Conservation (phyloP, 352 stramenopile species). For the Globisporangium alternatum region DNA sequence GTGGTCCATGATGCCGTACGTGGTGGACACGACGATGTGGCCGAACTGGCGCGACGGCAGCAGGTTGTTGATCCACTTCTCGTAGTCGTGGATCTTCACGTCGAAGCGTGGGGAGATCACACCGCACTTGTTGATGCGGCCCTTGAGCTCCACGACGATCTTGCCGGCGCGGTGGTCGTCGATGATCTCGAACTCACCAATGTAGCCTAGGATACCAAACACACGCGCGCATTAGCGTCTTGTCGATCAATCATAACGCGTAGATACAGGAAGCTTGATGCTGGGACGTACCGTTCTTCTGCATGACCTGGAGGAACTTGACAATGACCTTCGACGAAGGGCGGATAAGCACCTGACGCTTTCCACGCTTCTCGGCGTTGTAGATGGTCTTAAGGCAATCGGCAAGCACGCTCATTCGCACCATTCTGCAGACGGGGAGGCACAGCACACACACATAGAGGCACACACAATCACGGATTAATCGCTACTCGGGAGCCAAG, state of each 20-base stretch:
- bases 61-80: constrained; percentile 99
- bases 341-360: constrained; percentile 98
- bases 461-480: constrained; percentile 32
- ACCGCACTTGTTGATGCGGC: constrained; percentile 99
- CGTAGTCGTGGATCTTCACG: constrained; percentile 94
- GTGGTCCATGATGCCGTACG: constrained; percentile 92
- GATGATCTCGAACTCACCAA: constrained; percentile 99
- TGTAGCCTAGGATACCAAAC: constrained; percentile 90
- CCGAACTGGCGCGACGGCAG: constrained; percentile 99
- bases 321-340: constrained; percentile 99
- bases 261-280: neutral
- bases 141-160: constrained; percentile 98
- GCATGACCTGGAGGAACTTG: constrained; percentile 99
- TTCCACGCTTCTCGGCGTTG: constrained; percentile 99
- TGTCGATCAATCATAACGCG: neutral
- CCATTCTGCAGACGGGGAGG: constrained; percentile 83
- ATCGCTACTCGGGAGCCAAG: constrained; percentile 57
- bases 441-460: constrained; percentile 19
- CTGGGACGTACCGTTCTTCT: constrained; percentile 95
- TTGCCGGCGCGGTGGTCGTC: constrained; percentile 99
- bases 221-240: neutral
- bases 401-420: constrained; percentile 99
- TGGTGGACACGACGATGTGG: constrained; percentile 93
- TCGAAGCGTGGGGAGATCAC: constrained; percentile 99
- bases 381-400: constrained; percentile 99